Evolutionary conservation across 768 basidiomycete species (phyloP).

Genomic region (Phaffia tasmanica): DNA sequence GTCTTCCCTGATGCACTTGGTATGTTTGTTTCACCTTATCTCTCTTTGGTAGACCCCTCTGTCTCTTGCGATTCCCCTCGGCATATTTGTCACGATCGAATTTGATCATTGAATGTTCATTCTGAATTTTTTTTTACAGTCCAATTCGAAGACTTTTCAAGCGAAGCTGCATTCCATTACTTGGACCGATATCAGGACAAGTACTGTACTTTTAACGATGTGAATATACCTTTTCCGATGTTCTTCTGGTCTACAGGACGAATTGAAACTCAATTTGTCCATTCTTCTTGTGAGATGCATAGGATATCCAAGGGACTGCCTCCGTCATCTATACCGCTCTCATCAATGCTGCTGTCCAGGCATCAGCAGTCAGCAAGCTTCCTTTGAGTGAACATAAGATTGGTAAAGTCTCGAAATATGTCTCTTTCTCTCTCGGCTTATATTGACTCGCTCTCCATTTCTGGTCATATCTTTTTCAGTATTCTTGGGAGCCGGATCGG

Average conservation of each 20-base stretch:
- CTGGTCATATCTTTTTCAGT: conserved; percentile 36
- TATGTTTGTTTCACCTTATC: conserved; percentile 33
- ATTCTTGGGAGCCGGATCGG: conserved; percentile 85
- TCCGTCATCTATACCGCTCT: conserved; percentile 80
- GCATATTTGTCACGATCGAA: too few relatives aligned
- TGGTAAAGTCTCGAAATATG: conserved; percentile 1
- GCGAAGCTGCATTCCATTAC: conserved; percentile 79
- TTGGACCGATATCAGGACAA: conserved; percentile 62
- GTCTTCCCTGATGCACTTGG: conserved; percentile 65
- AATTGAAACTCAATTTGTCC: too few relatives aligned
- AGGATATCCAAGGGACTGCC: conserved; percentile 51
- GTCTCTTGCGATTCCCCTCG: neutral
- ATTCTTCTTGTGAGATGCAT: neutral
- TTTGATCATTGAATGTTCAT: too few relatives aligned
- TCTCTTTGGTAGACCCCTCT: neutral
- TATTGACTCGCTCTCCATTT: neutral
- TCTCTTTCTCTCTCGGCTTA: neutral
- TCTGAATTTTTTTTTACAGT: neutral
- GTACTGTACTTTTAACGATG: conserved; percentile 42
- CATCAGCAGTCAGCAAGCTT: conserved; percentile 57
- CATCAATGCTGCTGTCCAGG: conserved; percentile 70
- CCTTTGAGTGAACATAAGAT: conserved; percentile 66
- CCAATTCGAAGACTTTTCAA: conserved; percentile 65
- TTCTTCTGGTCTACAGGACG: too few relatives aligned
- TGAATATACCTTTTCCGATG: neutral